phyloP scores from a whole-genome alignment of 2,329 filamentous ascomycete species.

The Tolypocladium inflatum region DNA sequence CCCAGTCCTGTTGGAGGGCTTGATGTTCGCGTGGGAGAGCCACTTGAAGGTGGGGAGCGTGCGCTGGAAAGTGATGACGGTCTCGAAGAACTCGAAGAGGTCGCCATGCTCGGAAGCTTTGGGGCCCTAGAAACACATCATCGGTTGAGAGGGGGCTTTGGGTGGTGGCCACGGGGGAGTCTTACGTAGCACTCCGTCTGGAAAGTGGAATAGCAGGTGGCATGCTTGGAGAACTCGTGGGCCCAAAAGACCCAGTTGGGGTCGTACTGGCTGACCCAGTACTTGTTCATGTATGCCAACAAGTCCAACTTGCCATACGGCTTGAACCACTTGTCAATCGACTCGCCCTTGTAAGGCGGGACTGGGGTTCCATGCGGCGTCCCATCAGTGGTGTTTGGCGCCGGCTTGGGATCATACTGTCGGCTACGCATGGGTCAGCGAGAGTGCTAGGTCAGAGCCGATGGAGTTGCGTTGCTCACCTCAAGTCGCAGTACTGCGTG shows the following conservation, averaged over 20 bases:
- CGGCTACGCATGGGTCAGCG: slow-evolving; percentile 22
- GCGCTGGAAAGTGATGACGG: slow-evolving; percentile 46
- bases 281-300: slow-evolving; percentile 55
- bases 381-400: slow-evolving; percentile 54
- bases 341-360: slow-evolving; percentile 46
- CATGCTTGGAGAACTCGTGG: slow-evolving; percentile 61
- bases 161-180: neutral
- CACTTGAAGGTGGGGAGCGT: slow-evolving; percentile 50
- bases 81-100: slow-evolving; percentile 54
- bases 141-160: no score
- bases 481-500: slow-evolving; percentile 58
- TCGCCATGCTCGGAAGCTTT: slow-evolving; percentile 46
- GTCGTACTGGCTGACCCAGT: slow-evolving; percentile 49
- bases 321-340: slow-evolving; percentile 48
- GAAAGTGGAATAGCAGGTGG: slow-evolving; percentile 58
- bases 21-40: slow-evolving; percentile 44
- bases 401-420: slow-evolving; percentile 53
- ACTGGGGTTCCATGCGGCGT: slow-evolving; percentile 42
- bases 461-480: slow-evolving; percentile 9
- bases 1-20: slow-evolving; percentile 46
- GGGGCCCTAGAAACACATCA: slow-evolving; percentile 28
- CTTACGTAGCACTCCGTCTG: slow-evolving; percentile 50
- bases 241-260: slow-evolving; percentile 54
- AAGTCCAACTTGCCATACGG: slow-evolving; percentile 50
- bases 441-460: no score